Base-by-base conservation (phyloP, 2,329 filamentous ascomycete genomes). In the Cladobotryum mycophilum region DNA sequence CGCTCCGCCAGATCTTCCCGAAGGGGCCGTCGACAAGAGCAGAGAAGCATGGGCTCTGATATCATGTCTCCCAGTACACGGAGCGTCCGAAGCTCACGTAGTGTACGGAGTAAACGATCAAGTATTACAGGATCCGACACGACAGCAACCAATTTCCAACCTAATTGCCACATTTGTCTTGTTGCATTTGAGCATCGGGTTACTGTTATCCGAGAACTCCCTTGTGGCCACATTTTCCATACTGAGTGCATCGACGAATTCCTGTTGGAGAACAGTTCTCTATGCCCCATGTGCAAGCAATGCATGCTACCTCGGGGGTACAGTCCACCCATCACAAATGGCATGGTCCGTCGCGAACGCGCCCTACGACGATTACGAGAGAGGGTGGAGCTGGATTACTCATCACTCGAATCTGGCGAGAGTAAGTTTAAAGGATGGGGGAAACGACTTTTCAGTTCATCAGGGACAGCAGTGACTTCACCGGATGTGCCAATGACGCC, bases 161-260 rank as follows among this genome's bases (percentile, higher is more conserved):
- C 88, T 0, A 84, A 80, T 2, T 97, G 93, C 64, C 82, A 88
- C n/a, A 96, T 97, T 48, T 99, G 93, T 63, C 76, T 95, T 1
- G 87, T 89, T 49, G 82, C 88, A 53, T 97, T 89, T 61, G 77
- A 86, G 25, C 78, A 82, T 14, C 79, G 81, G 36, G 70, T 76
- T 15, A 86, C 88, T 0, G 79, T 83, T 17, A 90, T 97, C 49
- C 86, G 90, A 49, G 88, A 96, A 67, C 75, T 97, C 3, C 83
- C 89, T 0, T 99, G 93, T 60, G 84, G 86, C 1, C 93, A 99
- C 65, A 92, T 97, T 51, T 99, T 91, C 67, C 92, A 99, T 58
- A 86, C 88, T 0, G 85, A 88, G 56, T 99, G 93, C 62, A 91
- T 97, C 56, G 91, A 97, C 62, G 80, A 84, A 18, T 96, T 93